Percentiles rank a stretch among this genome's conserved stretches.
These are phyloP conservation scores for Phytophthora citrophthora DNA, from an alignment of 352 stramenopile genomes.

Conservation along the genomic window DNA sequence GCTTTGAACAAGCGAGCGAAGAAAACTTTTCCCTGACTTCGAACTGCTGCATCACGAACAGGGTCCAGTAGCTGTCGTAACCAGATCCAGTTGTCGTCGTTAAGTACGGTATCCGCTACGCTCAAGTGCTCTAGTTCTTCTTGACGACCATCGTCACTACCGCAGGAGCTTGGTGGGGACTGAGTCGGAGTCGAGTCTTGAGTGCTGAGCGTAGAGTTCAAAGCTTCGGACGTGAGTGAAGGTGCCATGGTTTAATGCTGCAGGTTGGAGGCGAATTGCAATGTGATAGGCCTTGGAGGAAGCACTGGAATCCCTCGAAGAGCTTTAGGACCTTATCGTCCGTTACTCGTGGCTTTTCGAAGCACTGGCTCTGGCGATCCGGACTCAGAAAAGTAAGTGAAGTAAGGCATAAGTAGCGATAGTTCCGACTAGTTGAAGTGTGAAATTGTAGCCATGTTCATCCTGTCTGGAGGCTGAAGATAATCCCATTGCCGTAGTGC, in stretches of 20 bases:
- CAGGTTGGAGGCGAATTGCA: constrained; percentile 1
- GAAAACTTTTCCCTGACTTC: constrained; percentile 31
- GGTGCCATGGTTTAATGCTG: constrained; percentile 10
- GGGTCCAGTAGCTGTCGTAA: constrained; percentile 29
- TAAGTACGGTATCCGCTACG: constrained; percentile 34
- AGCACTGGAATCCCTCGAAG: too few species aligned
- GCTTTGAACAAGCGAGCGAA: constrained; percentile 40
- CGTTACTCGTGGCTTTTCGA: constrained; percentile 31
- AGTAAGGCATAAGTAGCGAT: too few species aligned
- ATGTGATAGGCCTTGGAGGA: background rate
- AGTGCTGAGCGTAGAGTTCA: constrained; percentile 1
- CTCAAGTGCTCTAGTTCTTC: constrained; percentile 25
- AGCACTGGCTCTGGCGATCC: constrained; percentile 19
- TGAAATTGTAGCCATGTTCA: background rate
- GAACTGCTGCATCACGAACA: constrained; percentile 11
- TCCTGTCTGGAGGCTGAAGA: constrained; percentile 11
- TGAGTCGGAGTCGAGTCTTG: background rate
- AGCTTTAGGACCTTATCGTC: background rate
- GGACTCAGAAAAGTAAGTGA: constrained; percentile 12
- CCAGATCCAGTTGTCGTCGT: constrained; percentile 42
- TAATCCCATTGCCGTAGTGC: constrained; percentile 36
- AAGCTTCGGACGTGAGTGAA: constrained; percentile 11
- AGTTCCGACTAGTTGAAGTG: background rate
- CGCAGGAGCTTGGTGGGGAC: constrained; percentile 20
- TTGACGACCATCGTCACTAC: constrained; percentile 19